These are phyloP conservation scores for Blastomyces gilchristii DNA, from an alignment of 2,329 filamentous ascomycete species.

Conservation along the genomic window DNA sequence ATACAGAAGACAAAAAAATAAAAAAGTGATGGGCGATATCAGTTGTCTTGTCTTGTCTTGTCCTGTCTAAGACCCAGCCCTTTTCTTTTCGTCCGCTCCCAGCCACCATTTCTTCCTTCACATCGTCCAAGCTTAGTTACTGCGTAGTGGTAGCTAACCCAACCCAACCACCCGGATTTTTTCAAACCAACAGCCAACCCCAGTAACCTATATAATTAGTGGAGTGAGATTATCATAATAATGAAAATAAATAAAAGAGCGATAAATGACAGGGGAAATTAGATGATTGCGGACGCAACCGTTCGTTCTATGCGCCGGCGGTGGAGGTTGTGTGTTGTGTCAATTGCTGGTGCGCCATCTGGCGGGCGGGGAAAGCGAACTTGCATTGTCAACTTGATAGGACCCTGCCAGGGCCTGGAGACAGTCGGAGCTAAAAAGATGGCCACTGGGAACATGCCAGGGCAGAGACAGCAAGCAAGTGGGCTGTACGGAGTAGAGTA, in stretches of 20 bases:
- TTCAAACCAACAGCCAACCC: neutral
- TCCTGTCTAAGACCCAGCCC: neutral
- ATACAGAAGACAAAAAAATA: conserved; percentile 10
- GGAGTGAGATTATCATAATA: neutral
- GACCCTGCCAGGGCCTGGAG: neutral
- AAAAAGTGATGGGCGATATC: conserved; percentile 10
- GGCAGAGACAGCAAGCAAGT: neutral
- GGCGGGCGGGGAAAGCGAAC: neutral
- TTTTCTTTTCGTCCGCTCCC: conserved; percentile 13
- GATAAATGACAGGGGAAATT: neutral
- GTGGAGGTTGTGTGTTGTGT: neutral
- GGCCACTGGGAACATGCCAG: neutral
- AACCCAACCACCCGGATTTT: conserved; percentile 3
- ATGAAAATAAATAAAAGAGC: neutral
- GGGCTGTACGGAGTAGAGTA: too few relatives aligned
- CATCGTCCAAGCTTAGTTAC: neutral
- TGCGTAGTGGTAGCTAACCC: neutral
- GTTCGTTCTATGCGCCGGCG: neutral
- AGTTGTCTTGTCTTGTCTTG: neutral
- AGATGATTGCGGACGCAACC: neutral
- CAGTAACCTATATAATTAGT: too few relatives aligned
- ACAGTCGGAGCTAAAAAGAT: neutral
- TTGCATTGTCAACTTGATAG: neutral
- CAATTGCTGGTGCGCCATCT: neutral
- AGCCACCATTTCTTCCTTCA: conserved; percentile 7